Base-by-base conservation (phyloP, 169 alveolate species). In the Plasmodium reichenowi region DNA sequence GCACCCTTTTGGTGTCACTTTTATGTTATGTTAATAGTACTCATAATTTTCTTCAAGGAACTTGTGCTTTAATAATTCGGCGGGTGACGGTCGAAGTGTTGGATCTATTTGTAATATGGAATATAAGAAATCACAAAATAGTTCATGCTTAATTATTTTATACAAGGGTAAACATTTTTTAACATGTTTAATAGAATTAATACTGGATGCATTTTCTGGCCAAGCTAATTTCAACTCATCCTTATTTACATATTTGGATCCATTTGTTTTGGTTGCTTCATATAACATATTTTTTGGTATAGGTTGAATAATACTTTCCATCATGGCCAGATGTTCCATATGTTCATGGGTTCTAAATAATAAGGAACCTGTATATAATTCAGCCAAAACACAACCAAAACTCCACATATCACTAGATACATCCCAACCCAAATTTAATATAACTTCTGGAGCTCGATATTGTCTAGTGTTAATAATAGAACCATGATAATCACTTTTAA, bases 361-460 rank as follows among this genome's bases (percentile, higher is more conserved):
- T 73, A 98, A 88, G 71, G 96, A 97, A 13, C 99, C 99, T 29
- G 99, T 96, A 93, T 97, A 97, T 15, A 98, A 67, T 94, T 98
- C 99, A 72, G 96, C 94, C 78, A 98, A 87, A 43, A 98, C 97
- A 85, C 99, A 98, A 5, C 98, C 99, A 78, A 97, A 93, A 22
- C 99, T 96, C 99, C 99, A 98, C 91, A 98, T 94, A 93, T 98
- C 99, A 92, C 98, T 96, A 58, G 96, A 93, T 88, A 93, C 96
- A 80, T 96, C 96, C 99, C 99, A 98, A 54, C 98, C 97, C 48
- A 95, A 72, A 88, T 96, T 98, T 72, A 98, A 88, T 43, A 98
- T 98, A 12, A 98, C 99, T 89, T 98, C 99, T 1, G 99, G 99
- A 13, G 99, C 99, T 58, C 99, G 91, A 92, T 98, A 99, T 71